Evolutionary conservation across 345 rosid species (phyloP).

Genomic region (Microcos paniculata): DNA sequence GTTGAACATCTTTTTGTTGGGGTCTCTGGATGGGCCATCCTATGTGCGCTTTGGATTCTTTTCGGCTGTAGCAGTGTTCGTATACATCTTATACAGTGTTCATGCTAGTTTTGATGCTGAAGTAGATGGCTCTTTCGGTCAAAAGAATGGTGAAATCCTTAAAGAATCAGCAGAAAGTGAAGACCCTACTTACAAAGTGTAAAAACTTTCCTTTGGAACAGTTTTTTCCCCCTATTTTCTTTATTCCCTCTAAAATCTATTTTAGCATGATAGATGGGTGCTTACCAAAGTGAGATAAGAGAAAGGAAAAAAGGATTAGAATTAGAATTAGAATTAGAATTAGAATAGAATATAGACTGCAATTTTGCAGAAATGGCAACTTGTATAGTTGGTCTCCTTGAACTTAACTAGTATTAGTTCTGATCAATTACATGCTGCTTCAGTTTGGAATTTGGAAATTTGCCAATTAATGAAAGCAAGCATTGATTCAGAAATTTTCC

Average conservation of each 20-base stretch:
- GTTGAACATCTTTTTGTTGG: conserved; percentile 76
- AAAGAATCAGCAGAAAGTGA: conserved; percentile 42
- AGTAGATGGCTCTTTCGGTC: conserved; percentile 39
- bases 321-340: not conserved
- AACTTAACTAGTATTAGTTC: not conserved
- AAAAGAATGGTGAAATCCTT: conserved; percentile 37
- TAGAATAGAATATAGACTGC: conserved; percentile 10
- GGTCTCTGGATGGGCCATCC: conserved; percentile 66
- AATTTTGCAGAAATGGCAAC: conserved; percentile 14
- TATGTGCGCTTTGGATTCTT: conserved; percentile 71
- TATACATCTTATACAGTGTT: conserved; percentile 78
- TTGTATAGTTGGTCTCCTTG: conserved; percentile 21
- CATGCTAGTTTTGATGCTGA: conserved; percentile 92
- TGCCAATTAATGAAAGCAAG: conserved; percentile 1
- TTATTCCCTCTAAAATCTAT: not conserved
- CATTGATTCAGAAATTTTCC: not conserved
- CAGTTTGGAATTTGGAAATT: not conserved
- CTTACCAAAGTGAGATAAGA: not conserved
- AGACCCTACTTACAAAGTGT: conserved; percentile 40
- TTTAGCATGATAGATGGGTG: conserved; percentile 21
- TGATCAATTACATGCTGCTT: conserved; percentile 21
- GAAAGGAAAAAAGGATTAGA: not conserved
- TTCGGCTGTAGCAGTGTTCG: conserved; percentile 55
- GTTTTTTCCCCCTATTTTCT: not conserved
- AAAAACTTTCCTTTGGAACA: conserved; percentile 12